These are phyloP conservation scores for Draba incana DNA, from an alignment of 345 rosid species.

Conservation along the genomic window DNA sequence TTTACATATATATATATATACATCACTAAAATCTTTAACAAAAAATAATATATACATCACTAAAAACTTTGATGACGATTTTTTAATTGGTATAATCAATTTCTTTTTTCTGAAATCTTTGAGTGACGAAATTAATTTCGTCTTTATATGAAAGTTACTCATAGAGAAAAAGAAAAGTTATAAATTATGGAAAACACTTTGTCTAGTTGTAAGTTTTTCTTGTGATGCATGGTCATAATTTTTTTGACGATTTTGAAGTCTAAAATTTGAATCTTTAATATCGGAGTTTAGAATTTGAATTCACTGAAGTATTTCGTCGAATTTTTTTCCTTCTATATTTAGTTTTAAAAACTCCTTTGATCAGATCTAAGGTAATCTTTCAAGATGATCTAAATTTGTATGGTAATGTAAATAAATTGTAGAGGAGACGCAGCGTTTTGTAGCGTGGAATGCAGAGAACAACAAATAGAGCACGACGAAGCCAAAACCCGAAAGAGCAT, in stretches of 20 bases:
- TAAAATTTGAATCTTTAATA: background rate
- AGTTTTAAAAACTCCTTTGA: too few relatives aligned
- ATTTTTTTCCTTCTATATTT: too few relatives aligned
- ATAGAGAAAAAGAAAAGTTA: background rate
- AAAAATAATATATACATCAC: background rate
- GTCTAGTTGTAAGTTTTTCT: background rate
- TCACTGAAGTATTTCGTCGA: too few relatives aligned
- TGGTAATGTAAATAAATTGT: conserved; percentile 27
- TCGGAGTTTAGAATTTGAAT: background rate
- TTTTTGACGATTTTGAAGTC: background rate
- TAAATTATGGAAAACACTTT: too few relatives aligned
- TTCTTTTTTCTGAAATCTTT: background rate
- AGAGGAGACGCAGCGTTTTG: conserved; percentile 94
- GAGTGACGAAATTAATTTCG: background rate
- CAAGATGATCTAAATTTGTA: background rate
- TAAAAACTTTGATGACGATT: background rate
- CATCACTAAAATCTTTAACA: background rate
- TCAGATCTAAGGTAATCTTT: too few relatives aligned
- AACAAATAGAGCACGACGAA: conserved; percentile 73
- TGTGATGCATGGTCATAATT: background rate
- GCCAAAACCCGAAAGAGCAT: conserved; percentile 44
- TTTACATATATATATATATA: background rate
- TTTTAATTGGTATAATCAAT: background rate
- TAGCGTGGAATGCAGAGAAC: conserved; percentile 79
- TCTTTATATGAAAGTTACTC: conserved; percentile 1